Evolutionary conservation across 495 filamentous ascomycete genomes (phyloP), one percentile per base, ranked within the genome.

Genomic region (Aspergillus heteromorphus): DNA sequence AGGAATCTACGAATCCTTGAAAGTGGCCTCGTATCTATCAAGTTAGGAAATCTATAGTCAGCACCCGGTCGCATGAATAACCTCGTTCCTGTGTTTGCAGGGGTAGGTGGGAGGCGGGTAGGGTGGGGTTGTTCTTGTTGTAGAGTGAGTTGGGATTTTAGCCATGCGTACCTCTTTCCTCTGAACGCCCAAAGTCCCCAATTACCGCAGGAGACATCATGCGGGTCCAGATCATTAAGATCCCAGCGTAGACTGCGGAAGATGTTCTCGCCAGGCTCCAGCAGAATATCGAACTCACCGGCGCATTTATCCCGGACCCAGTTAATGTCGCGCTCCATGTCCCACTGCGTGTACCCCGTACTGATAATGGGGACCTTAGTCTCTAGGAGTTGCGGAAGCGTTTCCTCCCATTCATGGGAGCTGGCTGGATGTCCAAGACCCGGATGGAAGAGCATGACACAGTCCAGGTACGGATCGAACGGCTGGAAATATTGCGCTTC

Each of bases 231-330:
- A 69, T 99, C 93, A 66, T 97, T 97, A 60, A 97, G 65, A 79
- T 99, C 93, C 95, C 95, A 97, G 57, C 93, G 79, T 68, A 96
- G 70, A 77, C 93, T 99, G 65, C 91, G 81, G 73, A 99, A 99
- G 9, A 75, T 82, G 59, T 99, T 99, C 77, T 96, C 91, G 13
- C 90, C 91, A 0, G 93, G 92, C 68, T 95, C 81, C 68, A 99
- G 75, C 48, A 99, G 73, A 21, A 97, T 74, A 70, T 99, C 93
- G 62, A 95, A 89, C 67, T 99, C 93, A 2, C 90, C 90, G 2
- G 79, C 79, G 58, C 87, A 87, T 63, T 86, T 88, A 61, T 92
- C 83, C 65, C 84, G 74, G 20, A 97, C 88, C 88, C 89, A 96
- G 23, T 87, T 79, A 18, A 91, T 84, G 71, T 99, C 93, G 25